Evolutionary conservation across 2,329 filamentous ascomycete genomes (phyloP), one percentile per base, ranked within the genome.

Genomic region (Nothophaeocryptopus gaeumannii): DNA sequence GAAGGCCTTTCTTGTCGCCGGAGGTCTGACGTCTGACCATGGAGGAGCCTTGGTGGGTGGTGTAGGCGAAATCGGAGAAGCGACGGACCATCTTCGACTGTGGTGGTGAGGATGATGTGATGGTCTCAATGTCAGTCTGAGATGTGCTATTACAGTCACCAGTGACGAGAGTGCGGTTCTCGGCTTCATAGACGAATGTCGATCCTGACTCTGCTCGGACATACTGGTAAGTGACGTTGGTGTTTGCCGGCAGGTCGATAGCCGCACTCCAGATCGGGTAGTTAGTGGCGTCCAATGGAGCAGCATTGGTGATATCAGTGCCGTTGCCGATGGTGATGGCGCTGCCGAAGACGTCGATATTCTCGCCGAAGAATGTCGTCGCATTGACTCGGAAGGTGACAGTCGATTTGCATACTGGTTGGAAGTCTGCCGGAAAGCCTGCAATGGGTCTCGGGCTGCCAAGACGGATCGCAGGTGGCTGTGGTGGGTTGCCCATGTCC

Each of bases 341-440:
- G 39, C 56, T 65, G 44, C 67, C 67, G 16, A 62, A 55, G n/a
- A 69, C 51, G 5, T 61, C 16, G 32, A 69, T 69, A 51, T 68
- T 69, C 59, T 69, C 66, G 14, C 67, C 67, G 34, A 47, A 64
- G 56, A 65, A 65, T 8, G 67, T 69, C 9, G 43, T 54, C 5
- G 65, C 67, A 32, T 65, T 58, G 30, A 68, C 66, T 32, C 61
- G 63, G 60, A 69, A 69, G 3, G 60, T 62, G 34, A 67, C 59
- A 9, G 56, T 48, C 9, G 67, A 56, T 30, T 65, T 58, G 56
- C 67, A 68, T 45, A 61, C 50, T 3, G 85, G 85, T 63, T 89
- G 85, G 69, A 88, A 88, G 26, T 78, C 76, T 32, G 72, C 74
- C 0, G 85, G 81, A 65, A 86, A 91, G 0, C 86, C 86, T 2